A percentile compares a stretch with the other conserved stretches of the same genome.
Conservation (phyloP, 441 rosid species). For the Monsonia emarginata region DNA sequence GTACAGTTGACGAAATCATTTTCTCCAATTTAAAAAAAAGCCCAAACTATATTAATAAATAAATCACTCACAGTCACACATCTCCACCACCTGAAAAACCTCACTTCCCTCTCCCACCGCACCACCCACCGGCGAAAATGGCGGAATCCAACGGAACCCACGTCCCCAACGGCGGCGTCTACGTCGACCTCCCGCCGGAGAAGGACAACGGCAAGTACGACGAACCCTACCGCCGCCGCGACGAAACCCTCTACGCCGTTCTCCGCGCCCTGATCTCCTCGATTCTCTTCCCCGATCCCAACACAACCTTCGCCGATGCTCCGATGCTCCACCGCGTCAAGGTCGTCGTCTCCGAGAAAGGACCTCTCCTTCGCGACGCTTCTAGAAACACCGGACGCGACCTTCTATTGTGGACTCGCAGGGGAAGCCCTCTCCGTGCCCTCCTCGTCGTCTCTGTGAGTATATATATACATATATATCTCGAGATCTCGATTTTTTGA, state of each 20-base stretch:
- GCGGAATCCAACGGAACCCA: conserved; percentile 21
- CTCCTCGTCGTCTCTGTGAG: conserved; percentile 73
- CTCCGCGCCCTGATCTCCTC: conserved; percentile 34
- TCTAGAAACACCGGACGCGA: conserved; percentile 34
- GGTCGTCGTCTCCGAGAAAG: conserved; percentile 36
- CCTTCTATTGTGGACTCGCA: conserved; percentile 60
- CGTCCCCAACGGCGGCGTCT: conserved; percentile 24
- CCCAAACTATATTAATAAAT: too few relatives aligned
- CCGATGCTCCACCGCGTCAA: conserved; percentile 42
- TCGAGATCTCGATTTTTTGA: not conserved
- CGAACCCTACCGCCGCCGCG: not conserved
- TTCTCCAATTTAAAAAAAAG: too few relatives aligned
- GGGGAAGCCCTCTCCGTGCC: conserved; percentile 69
- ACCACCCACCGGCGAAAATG: conserved; percentile 19
- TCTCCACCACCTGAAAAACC: too few relatives aligned
- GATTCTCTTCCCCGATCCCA: conserved; percentile 38
- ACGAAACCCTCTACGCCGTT: conserved; percentile 34
- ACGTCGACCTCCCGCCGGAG: conserved; percentile 16
- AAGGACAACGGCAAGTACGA: not conserved
- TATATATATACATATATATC: conserved; percentile 30
- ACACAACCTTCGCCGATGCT: conserved; percentile 22
- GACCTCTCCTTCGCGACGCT: conserved; percentile 46
- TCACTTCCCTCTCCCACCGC: too few relatives aligned
- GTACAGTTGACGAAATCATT: too few relatives aligned
- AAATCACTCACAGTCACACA: too few relatives aligned